Base-by-base conservation (phyloP, 768 basidiomycete species). In the Suillus alpinus region DNA sequence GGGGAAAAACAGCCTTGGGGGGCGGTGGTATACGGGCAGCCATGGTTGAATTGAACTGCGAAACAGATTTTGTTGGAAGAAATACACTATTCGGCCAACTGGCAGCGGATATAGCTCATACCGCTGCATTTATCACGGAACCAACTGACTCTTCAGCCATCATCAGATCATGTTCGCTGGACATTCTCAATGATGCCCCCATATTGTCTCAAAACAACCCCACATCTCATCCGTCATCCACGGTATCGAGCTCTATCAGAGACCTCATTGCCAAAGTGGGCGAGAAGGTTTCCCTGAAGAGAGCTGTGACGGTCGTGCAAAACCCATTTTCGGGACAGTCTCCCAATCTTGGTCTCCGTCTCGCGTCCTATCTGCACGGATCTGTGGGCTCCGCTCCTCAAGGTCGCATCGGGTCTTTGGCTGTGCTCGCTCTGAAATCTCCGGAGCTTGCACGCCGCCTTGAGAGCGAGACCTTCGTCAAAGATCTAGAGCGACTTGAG, bases 51-150 rank as follows among this genome's bases (percentile, higher is more conserved):
- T 79, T 97, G 62, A 93, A 92, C 66, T 98, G 95, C 77, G 95
- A 98, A 77, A 97, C 95, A 57, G 95, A 98, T 77, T 98, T 97
- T 71, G 95, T 98, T 32, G 92, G 87, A 26, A 78, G 92, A 64
- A 95, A 93, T 67, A 84, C 88, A 60, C 78, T 94, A 13, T 98
- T 98, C 68, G 80, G 85, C 16, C 80, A 81, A 58, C 83, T 95
- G 41, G 89, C 91, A 13, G 80, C 81, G 43, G 87, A 92, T 66
- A 88, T 97, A 65, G 89, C 93, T 16, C 87, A 91, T 66, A 94
- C 92, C 1, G 86, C 88, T 37, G 93, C 93, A 6, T 91, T 86
- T 68, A 77, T 92, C 46, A 74, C 84, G 0, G 84, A 86, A 58
- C 82, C 85, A 50, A 66, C 65, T 44, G 56, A 58, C 55, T 69